Evolutionary conservation across 352 stramenopile species (phyloP), one percentile per base, ranked within the genome.

Genomic region (Plasmopara muralis): DNA sequence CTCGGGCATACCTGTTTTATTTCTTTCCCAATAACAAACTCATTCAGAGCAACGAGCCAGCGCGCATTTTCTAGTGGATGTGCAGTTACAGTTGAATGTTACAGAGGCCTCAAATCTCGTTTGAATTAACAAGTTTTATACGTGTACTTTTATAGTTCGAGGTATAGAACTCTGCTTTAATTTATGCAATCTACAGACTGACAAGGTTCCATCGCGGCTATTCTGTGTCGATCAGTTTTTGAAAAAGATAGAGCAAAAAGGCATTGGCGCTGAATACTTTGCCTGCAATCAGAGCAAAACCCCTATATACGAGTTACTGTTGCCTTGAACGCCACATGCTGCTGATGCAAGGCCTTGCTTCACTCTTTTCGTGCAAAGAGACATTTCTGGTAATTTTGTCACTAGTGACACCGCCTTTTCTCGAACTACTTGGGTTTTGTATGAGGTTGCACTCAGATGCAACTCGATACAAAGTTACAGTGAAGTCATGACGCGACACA

Each of bases 401-500:
- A 34, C 10, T 35, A 25, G 34, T 15, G 30, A 13, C 47, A 53
- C 14, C 10, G 29, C 29, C 18, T 51, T 47, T 47, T 43, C 29
- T 9, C 14, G 31, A 65, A 65, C 58, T 48, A 47, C 53, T 60
- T 25, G 47, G 13, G 43, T 49, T 55, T 49, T 59, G 42, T 45
- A 51, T 44, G 44, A 43, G 30, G 55, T 57, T 68, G 61, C 60
- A 54, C 50, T 40, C 35, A 45, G 42, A 55, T 64, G 60, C 55
- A 68, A 65, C 55, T n/a, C 43, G 9, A 35, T 68, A 65, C 55
- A 65, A 62, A 47, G 33, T 29, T 5, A 39, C 12, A 49, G 42
- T 53, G 43, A 62, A 68, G 58, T 6, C 57, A 61, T 79, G 70
- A 79, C 61, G 70, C 40, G 64, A 77, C 70, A 72, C 60, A 79